These are phyloP conservation scores for Blastocystis sp. DNA, from an alignment of 352 stramenopile species.

Conservation along the genomic window DNA sequence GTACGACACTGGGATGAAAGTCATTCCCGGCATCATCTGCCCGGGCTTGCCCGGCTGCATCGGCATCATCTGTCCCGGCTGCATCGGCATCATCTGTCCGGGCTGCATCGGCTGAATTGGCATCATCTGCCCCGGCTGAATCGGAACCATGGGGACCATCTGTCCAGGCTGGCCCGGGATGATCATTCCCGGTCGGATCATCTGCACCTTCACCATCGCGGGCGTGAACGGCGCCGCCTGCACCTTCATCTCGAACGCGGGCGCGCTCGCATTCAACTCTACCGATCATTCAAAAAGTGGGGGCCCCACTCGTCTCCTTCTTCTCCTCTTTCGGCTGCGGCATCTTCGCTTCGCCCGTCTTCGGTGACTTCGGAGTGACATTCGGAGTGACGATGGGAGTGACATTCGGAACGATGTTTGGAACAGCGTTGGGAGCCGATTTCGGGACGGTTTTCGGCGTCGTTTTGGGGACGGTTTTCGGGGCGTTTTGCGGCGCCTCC, in stretches of 20 bases:
- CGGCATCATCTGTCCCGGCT: constrained; percentile 9
- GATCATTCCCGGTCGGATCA: neutral
- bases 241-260: constrained; percentile 28
- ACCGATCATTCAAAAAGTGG: neutral
- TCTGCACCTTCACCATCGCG: neutral
- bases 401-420: neutral
- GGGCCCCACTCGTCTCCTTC: constrained; percentile 42
- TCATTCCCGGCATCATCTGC: neutral
- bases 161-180: neutral
- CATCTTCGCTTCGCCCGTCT: neutral
- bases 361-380: neutral
- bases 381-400: neutral
- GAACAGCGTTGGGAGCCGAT: neutral
- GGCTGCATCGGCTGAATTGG: neutral
- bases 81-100: neutral
- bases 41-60: neutral
- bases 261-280: constrained; percentile 46
- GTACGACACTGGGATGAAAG: neutral
- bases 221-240: neutral
- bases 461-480: neutral
- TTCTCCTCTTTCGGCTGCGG: constrained; percentile 7
- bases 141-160: neutral
- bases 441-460: neutral
- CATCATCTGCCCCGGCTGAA: neutral
- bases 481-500: neutral